Evolutionary conservation across 2,329 filamentous ascomycete genomes (phyloP).

Genomic region (Phoma sp.): DNA sequence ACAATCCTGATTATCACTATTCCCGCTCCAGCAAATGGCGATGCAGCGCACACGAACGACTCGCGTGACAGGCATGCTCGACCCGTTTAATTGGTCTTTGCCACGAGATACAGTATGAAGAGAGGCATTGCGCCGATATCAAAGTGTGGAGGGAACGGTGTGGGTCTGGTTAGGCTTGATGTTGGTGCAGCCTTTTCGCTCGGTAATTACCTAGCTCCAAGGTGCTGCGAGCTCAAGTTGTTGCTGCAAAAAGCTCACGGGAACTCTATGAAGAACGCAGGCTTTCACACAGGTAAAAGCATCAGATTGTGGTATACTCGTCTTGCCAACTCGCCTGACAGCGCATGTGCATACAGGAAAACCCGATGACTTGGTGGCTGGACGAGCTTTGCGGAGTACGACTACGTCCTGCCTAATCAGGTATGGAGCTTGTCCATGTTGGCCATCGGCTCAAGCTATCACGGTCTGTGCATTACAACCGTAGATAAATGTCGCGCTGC

Average conservation of each 20-base stretch:
- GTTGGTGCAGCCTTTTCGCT: conserved; percentile 28
- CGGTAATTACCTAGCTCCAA: not conserved
- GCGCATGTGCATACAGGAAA: not conserved
- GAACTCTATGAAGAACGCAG: not conserved
- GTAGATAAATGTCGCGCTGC: conserved; percentile 19
- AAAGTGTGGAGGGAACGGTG: conserved; percentile 3
- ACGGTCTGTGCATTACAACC: conserved; percentile 10
- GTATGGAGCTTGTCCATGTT: conserved; percentile 16
- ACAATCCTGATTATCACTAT: not conserved
- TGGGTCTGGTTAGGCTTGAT: conserved; percentile 18
- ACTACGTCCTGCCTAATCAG: conserved; percentile 28
- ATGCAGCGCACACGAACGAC: not conserved
- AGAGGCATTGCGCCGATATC: conserved; percentile 6
- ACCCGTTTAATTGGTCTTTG: not conserved
- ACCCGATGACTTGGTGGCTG: conserved; percentile 14
- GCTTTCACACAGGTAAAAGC: too few relatives aligned
- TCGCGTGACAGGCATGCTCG: not conserved
- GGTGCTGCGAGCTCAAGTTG: not conserved
- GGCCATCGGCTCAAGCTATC: conserved; percentile 8
- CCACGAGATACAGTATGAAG: not conserved
- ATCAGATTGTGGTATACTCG: not conserved
- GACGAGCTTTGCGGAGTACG: conserved; percentile 7
- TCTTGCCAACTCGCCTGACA: not conserved
- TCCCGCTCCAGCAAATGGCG: conserved; percentile 1
- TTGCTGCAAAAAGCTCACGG: not conserved